These are phyloP conservation scores for Cladosporium velox DNA, from an alignment of 2,329 filamentous ascomycete species.

Conservation along the genomic window DNA sequence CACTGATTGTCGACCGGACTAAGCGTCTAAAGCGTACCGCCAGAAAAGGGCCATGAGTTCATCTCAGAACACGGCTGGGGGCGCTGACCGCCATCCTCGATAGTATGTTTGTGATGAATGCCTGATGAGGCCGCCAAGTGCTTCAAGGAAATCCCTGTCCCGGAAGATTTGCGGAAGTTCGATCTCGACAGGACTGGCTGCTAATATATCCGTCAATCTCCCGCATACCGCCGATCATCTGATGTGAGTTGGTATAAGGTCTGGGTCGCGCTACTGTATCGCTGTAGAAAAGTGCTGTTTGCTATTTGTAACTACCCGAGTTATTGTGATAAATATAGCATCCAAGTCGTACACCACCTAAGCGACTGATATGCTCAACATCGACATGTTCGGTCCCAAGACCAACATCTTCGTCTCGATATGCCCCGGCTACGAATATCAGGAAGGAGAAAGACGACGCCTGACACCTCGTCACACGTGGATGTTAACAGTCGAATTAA, in stretches of 20 bases:
- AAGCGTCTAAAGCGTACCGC: neutral
- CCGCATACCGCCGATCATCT: slow-evolving; percentile 6
- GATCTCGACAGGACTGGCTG: neutral
- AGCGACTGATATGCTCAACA: neutral
- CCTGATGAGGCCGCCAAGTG: neutral
- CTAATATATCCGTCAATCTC: neutral
- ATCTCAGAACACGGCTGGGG: neutral
- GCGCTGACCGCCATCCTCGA: neutral
- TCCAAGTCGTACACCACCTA: neutral
- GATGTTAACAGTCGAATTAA: slow-evolving; percentile 27
- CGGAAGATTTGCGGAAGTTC: slow-evolving; percentile 13
- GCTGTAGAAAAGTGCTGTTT: neutral
- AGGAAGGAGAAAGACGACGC: slow-evolving; percentile 11
- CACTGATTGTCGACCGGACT: neutral
- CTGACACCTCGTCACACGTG: slow-evolving; percentile 24
- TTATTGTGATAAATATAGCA: neutral
- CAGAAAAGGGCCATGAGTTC: neutral
- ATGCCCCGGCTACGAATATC: slow-evolving; percentile 19
- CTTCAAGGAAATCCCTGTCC: neutral
- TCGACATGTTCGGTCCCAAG: slow-evolving; percentile 12
- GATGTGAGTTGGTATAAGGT: slow-evolving; percentile 1
- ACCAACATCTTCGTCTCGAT: slow-evolving; percentile 27
- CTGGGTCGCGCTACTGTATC: slow-evolving; percentile 46
- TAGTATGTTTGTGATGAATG: neutral
- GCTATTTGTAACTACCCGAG: neutral